Evolutionary conservation across 495 filamentous ascomycete species (phyloP).

Genomic region (Cryomyces minteri): DNA sequence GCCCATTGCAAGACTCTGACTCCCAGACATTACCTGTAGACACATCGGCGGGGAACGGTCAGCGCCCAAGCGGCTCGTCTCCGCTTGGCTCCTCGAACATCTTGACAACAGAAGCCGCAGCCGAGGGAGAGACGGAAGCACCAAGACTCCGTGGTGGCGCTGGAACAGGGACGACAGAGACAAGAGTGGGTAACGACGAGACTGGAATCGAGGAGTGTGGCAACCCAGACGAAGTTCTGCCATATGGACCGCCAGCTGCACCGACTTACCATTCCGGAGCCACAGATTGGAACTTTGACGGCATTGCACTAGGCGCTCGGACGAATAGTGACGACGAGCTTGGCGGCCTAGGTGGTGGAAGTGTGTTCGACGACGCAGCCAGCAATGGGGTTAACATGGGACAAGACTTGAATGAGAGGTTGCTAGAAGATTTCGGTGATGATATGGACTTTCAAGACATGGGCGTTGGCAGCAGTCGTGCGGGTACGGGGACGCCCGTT

Average conservation of each 20-base stretch:
- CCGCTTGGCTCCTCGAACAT: constrained; percentile 21
- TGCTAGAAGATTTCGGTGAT: constrained; percentile 4
- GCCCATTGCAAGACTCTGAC: constrained; percentile 26
- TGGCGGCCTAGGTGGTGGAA: neutral
- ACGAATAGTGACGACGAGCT: neutral
- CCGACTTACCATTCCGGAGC: too few relatives aligned
- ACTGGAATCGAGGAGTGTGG: neutral
- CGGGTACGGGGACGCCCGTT: neutral
- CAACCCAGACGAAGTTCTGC: too few relatives aligned
- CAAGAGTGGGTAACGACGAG: neutral
- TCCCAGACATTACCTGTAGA: constrained; percentile 23
- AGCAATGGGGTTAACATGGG: neutral
- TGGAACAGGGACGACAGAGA: neutral
- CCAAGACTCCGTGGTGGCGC: neutral
- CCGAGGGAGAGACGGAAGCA: constrained; percentile 35
- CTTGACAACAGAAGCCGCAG: constrained; percentile 13
- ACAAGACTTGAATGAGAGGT: neutral
- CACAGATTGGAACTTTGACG: neutral
- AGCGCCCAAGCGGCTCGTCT: constrained; percentile 60
- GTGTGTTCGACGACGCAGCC: neutral
- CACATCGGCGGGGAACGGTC: constrained; percentile 56
- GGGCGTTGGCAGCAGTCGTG: neutral
- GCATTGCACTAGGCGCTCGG: neutral
- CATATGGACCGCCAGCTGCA: too few relatives aligned
- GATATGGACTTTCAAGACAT: neutral